These are phyloP conservation scores for Ascochyta clinopodiicola DNA, from an alignment of 2,329 filamentous ascomycete genomes.

Conservation along the genomic window DNA sequence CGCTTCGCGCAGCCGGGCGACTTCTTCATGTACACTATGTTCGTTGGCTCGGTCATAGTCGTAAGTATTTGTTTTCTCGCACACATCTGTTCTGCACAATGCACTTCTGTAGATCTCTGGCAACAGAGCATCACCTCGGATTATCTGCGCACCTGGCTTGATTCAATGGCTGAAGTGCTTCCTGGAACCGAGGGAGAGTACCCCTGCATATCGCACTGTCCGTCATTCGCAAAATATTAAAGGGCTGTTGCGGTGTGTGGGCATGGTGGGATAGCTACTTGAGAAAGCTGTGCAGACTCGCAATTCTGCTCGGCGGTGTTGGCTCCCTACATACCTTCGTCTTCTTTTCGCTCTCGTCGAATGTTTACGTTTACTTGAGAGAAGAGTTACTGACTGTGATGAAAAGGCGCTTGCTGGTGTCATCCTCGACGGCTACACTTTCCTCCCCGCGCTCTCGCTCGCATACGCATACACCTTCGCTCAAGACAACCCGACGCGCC, in stretches of 20 bases:
- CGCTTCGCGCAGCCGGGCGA: conserved; percentile 79
- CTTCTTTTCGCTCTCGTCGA: conserved; percentile 17
- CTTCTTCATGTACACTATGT: conserved; percentile 79
- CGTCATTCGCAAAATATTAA: conserved; percentile 60
- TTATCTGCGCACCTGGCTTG: conserved; percentile 61
- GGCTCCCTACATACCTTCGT: conserved; percentile 67
- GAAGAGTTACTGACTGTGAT: conserved; percentile 39
- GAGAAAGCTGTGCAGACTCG: conserved; percentile 61
- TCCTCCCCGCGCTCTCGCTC: conserved; percentile 69
- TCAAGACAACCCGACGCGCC: conserved; percentile 81
- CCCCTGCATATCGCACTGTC: conserved; percentile 56
- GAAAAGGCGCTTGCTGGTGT: conserved; percentile 60
- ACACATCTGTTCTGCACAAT: conserved; percentile 22
- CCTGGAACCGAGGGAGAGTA: conserved; percentile 62
- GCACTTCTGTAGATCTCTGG: conserved; percentile 23
- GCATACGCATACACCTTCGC: conserved; percentile 84
- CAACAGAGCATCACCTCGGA: conserved; percentile 60
- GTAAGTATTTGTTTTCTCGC: conserved; percentile 66
- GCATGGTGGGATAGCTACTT: conserved; percentile 61
- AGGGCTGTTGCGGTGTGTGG: conserved; percentile 55
- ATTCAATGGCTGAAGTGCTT: conserved; percentile 60
- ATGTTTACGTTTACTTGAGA: conserved; percentile 15
- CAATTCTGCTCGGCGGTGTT: conserved; percentile 65
- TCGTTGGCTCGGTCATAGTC: conserved; percentile 73
- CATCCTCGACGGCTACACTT: conserved; percentile 59